Base-by-base conservation (phyloP, 805 yeast genomes). In the Zygotorulaspora florentina region DNA sequence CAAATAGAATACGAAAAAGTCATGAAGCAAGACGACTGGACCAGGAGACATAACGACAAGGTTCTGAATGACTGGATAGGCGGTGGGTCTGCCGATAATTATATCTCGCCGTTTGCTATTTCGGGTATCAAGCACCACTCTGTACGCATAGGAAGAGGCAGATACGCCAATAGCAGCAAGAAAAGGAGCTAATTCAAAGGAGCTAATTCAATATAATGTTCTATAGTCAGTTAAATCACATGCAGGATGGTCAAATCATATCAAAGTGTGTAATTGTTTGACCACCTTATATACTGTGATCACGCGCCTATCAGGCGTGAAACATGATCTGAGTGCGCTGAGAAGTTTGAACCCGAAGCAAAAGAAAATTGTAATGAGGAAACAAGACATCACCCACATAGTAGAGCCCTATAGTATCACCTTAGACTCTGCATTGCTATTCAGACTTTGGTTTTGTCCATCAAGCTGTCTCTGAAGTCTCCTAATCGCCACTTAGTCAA, bases 1-100 rank as follows among this genome's bases (percentile, higher is more conserved):
- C 97, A 93, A 70, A 87, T 85, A 59, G 99, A 93, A 66, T 93
- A 93, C 65, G 79, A 80, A 53, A 82, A 85, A 64, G 96, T 96
- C 1, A 63, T 91, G 48, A 89, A 89, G 63, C 83, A 87, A 58
- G 95, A 90, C 44, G 82, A 83, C 36, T 88, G 96, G 95, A 84
- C 82, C 56, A 78, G 86, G 59, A 76, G 86, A 58, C 85, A 87
- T 58, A 87, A 87, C 57, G 97, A 90, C 59, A 90, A 90, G 64
- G 72, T 85, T 46, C 70, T 89, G 52, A 82, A 84, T 55, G 88
- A 87, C 57, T 93, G 95, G 84, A 82, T 90, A 41, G 96, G 97
- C 13, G 96, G 96, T n/a, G 68, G 68, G 9, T 76, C 75, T 20
- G 90, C 97, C 43, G 87, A 85, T 67, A 85, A 85, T 56, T 81